phyloP scores from a whole-genome alignment of 768 basidiomycete species.

The Rubroboletus pulcherrimus region DNA sequence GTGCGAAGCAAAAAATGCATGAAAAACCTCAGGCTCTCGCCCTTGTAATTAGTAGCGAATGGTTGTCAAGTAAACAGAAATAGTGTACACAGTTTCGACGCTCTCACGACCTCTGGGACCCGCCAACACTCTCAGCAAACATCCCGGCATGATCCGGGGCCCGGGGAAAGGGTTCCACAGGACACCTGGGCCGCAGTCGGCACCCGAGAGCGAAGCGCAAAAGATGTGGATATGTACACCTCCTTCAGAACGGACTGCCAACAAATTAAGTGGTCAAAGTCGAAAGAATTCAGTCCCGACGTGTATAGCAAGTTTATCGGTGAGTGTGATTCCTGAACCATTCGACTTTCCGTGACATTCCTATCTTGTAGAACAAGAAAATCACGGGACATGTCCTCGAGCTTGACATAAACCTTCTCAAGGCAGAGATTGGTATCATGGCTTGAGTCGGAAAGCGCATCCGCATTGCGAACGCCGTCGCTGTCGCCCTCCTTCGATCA shows the following conservation, averaged over 20 bases:
- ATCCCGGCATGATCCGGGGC: slow-evolving; percentile 38
- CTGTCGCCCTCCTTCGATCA: slow-evolving; percentile 49
- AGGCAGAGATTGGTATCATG: slow-evolving; percentile 48
- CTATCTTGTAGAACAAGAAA: slow-evolving; percentile 77
- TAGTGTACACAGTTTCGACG: too few relatives aligned
- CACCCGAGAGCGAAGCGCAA: slow-evolving; percentile 17
- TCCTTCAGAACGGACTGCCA: slow-evolving; percentile 71
- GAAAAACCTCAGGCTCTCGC: slow-evolving; percentile 10
- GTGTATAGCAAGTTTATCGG: slow-evolving; percentile 85
- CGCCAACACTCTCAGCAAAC: slow-evolving; percentile 25
- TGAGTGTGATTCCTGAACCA: slow-evolving; percentile 32
- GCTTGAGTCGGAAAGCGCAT: slow-evolving; percentile 81
- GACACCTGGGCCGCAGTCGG: slow-evolving; percentile 11
- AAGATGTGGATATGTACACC: slow-evolving; percentile 37
- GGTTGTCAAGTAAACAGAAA: too few relatives aligned
- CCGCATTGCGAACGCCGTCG: slow-evolving; percentile 86
- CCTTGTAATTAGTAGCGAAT: too few relatives aligned
- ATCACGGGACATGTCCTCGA: slow-evolving; percentile 97
- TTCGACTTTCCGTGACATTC: neutral
- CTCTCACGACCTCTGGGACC: slow-evolving; percentile 17
- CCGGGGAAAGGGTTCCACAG: slow-evolving; percentile 17
- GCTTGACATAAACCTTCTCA: slow-evolving; percentile 86
- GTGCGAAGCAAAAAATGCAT: too few relatives aligned
- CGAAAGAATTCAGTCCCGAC: slow-evolving; percentile 78
- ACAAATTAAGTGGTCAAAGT: slow-evolving; percentile 73